phyloP scores from a whole-genome alignment of 2,329 filamentous ascomycete genomes.

The Diplodia seriata region DNA sequence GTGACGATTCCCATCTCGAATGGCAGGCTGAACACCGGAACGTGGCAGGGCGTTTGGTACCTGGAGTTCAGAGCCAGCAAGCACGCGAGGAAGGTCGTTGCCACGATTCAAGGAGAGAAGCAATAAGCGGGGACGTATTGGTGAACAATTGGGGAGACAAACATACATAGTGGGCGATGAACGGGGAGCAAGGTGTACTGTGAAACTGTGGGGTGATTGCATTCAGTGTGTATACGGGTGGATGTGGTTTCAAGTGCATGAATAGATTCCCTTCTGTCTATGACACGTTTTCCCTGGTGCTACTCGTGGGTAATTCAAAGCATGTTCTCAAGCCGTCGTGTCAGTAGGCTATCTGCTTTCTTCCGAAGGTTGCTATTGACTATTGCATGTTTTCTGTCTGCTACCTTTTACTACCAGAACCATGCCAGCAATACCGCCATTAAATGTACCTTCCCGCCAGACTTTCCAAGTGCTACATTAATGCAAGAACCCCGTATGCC shows the following conservation, averaged over 20 bases:
- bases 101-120: constrained; percentile 91
- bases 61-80: constrained; percentile 81
- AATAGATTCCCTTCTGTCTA: background rate
- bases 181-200: background rate
- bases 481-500: too few relatives aligned
- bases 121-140: constrained; percentile 39
- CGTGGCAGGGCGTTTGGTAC: constrained; percentile 94
- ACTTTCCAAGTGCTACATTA: background rate
- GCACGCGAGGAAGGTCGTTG: constrained; percentile 82
- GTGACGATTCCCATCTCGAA: constrained; percentile 90
- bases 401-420: too few relatives aligned
- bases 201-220: background rate
- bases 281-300: background rate
- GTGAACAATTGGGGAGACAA: too few relatives aligned
- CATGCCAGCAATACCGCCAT: too few relatives aligned
- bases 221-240: background rate
- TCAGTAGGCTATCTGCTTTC: too few relatives aligned
- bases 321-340: too few relatives aligned
- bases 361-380: too few relatives aligned
- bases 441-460: background rate
- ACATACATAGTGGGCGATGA: background rate
- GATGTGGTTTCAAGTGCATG: background rate
- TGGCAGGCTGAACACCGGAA: constrained; percentile 73
- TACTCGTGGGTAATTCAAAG: too few relatives aligned
- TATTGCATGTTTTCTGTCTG: too few relatives aligned